Percentiles rank a stretch among this genome's conserved stretches.
Evolutionary conservation across 805 yeast genomes (phyloP).

Genomic region (Teunomyces stri): DNA sequence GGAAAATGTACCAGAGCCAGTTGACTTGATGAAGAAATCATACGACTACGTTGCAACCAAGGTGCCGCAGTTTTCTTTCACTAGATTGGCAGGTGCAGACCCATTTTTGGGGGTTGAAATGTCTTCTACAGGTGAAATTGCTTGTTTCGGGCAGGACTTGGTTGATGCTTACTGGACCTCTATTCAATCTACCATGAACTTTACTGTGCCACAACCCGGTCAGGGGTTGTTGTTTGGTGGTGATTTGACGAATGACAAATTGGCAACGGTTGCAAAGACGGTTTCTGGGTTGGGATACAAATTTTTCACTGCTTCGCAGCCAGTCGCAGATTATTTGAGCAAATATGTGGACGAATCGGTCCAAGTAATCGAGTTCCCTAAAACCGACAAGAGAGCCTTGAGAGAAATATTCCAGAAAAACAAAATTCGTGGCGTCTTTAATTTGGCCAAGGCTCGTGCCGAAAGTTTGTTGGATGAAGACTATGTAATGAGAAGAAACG

Average conservation of each 20-base stretch:
- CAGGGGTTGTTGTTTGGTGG: constrained; percentile 92
- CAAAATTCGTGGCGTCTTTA: constrained; percentile 84
- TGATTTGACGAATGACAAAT: constrained; percentile 66
- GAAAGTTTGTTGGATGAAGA: constrained; percentile 81
- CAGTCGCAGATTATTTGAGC: constrained; percentile 67
- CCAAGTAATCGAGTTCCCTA: constrained; percentile 83
- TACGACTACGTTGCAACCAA: constrained; percentile 91
- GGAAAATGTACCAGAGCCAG: constrained; percentile 73
- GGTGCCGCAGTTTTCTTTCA: constrained; percentile 98
- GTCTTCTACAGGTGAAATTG: constrained; percentile 99
- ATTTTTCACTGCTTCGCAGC: constrained; percentile 71
- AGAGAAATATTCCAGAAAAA: constrained; percentile 90
- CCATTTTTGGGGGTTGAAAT: constrained; percentile 98
- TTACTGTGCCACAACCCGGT: constrained; percentile 89
- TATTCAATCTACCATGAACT: constrained; percentile 95
- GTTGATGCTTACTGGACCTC: constrained; percentile 97
- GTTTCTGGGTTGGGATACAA: constrained; percentile 77
- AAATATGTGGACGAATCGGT: constrained; percentile 46
- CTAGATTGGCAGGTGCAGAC: constrained; percentile 98
- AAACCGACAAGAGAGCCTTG: constrained; percentile 86
- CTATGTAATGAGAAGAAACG: constrained; percentile 98
- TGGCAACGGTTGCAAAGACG: constrained; percentile 71
- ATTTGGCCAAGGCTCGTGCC: constrained; percentile 88
- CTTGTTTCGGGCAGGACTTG: constrained; percentile 86
- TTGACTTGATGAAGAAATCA: constrained; percentile 71